phyloP scores from a whole-genome alignment of 257 asterid genomes.

The Rehmannia glutinosa region DNA sequence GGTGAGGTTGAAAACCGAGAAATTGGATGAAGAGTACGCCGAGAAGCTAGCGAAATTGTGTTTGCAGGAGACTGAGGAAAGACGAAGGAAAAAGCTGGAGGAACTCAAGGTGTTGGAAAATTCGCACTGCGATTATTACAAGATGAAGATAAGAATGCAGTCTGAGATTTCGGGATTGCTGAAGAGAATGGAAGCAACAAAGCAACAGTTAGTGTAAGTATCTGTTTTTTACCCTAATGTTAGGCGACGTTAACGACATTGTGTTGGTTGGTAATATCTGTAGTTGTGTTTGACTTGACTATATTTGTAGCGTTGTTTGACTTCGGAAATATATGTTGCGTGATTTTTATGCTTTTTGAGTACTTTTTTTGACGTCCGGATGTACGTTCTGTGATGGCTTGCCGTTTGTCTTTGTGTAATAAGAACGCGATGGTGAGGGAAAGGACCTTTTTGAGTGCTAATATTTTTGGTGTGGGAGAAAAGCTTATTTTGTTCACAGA shows the following conservation, averaged over 20 bases:
- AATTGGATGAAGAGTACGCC: conserved; percentile 57
- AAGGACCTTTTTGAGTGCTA: background rate
- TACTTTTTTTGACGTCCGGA: background rate
- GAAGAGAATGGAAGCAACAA: conserved; percentile 87
- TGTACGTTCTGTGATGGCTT: conserved; percentile 5
- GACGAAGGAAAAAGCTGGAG: conserved; percentile 56
- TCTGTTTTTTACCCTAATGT: background rate
- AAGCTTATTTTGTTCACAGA: background rate
- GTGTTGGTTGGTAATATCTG: background rate
- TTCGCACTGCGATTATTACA: conserved; percentile 68
- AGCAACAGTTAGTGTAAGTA: conserved; percentile 59
- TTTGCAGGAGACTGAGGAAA: conserved; percentile 70
- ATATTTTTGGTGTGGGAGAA: background rate
- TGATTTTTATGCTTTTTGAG: background rate
- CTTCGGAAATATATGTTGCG: background rate
- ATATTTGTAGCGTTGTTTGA: background rate
- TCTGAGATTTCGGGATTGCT: conserved; percentile 81
- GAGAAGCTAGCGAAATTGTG: conserved; percentile 55
- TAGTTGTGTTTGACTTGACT: background rate
- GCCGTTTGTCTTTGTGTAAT: too few species aligned
- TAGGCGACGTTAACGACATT: background rate
- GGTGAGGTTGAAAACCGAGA: conserved; percentile 52
- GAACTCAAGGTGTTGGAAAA: conserved; percentile 73
- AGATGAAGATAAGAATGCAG: conserved; percentile 91
- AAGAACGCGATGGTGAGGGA: too few species aligned